These are phyloP conservation scores for Lactarius vividus DNA, from an alignment of 768 basidiomycete genomes.

Conservation along the genomic window DNA sequence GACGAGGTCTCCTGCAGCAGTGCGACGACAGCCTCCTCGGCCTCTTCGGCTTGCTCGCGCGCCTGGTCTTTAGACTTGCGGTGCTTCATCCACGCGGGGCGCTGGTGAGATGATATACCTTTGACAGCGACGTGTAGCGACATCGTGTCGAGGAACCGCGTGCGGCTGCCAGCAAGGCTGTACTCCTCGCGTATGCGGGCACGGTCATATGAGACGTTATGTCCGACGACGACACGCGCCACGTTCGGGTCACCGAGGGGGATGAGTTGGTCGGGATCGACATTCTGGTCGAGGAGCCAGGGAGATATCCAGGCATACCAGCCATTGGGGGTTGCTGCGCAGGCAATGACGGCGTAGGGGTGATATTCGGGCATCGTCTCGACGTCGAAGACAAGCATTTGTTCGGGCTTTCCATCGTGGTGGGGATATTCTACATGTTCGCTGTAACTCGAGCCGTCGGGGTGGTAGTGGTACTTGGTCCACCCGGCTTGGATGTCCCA, in stretches of 20 bases:
- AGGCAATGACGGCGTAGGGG: conserved; percentile 84
- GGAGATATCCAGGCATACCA: conserved; percentile 99
- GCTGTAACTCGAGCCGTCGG: conserved; percentile 75
- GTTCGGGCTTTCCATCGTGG: conserved; percentile 61
- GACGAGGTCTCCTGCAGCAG: conserved; percentile 45
- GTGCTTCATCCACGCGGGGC: conserved; percentile 89
- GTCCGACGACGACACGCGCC: conserved; percentile 78
- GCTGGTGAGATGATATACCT: conserved; percentile 92
- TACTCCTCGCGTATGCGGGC: conserved; percentile 85
- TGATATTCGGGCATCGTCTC: conserved; percentile 87
- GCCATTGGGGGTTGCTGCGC: conserved; percentile 73
- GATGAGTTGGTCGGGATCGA: conserved; percentile 62
- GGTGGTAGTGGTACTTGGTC: conserved; percentile 74
- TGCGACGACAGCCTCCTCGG: conserved; percentile 58
- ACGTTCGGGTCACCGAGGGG: conserved; percentile 57
- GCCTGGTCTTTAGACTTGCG: conserved; percentile 64
- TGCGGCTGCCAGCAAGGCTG: conserved; percentile 57
- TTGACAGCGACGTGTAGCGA: conserved; percentile 90
- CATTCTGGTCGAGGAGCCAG: conserved; percentile 71
- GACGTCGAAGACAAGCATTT: conserved; percentile 87
- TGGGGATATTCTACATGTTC: conserved; percentile 68
- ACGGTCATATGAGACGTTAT: conserved; percentile 94
- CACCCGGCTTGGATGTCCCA: conserved; percentile 73
- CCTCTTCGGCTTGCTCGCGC: conserved; percentile 57
- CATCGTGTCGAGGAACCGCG: conserved; percentile 92